Conservation (phyloP, 2,329 filamentous ascomycete species). For the Pyrenochaeta sp. region DNA sequence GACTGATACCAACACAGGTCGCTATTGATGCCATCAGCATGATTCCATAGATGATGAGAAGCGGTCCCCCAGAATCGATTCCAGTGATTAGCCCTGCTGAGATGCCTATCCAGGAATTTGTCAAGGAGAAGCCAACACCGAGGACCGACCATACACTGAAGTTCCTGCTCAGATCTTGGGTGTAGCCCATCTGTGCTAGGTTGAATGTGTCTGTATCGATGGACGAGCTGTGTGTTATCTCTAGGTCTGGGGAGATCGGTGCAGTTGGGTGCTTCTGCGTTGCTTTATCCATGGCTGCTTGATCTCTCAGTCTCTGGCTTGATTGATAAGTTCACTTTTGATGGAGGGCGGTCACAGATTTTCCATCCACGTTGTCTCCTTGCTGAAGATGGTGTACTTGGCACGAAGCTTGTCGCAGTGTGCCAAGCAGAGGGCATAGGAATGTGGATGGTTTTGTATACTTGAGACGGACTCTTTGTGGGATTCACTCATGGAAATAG, state of each 20-base stretch:
- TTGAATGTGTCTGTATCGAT: constrained; percentile 54
- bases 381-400: constrained; percentile 14
- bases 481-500: background rate
- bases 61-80: constrained; percentile 60
- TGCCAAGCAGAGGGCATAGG: constrained; percentile 9
- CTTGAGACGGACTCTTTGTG: constrained; percentile 1
- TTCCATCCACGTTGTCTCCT: background rate
- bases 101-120: constrained; percentile 63
- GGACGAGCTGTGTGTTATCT: constrained; percentile 10
- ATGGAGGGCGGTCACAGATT: background rate
- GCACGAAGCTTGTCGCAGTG: constrained; percentile 15
- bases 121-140: constrained; percentile 61
- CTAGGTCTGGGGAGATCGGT: constrained; percentile 15
- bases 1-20: constrained; percentile 55
- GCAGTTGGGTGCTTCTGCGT: constrained; percentile 22
- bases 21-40: constrained; percentile 57
- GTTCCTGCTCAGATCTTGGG: constrained; percentile 58
- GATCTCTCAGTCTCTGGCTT: background rate
- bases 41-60: constrained; percentile 61
- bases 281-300: constrained; percentile 7
- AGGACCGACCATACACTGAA: constrained; percentile 60
- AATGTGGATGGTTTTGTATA: constrained; percentile 11
- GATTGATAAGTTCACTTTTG: background rate
- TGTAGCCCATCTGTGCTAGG: constrained; percentile 59
- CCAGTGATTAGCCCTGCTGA: constrained; percentile 59